Evolutionary conservation across 371 early-diverging fungal genomes (phyloP).

Genomic region (Lichtheimia ramosa): DNA sequence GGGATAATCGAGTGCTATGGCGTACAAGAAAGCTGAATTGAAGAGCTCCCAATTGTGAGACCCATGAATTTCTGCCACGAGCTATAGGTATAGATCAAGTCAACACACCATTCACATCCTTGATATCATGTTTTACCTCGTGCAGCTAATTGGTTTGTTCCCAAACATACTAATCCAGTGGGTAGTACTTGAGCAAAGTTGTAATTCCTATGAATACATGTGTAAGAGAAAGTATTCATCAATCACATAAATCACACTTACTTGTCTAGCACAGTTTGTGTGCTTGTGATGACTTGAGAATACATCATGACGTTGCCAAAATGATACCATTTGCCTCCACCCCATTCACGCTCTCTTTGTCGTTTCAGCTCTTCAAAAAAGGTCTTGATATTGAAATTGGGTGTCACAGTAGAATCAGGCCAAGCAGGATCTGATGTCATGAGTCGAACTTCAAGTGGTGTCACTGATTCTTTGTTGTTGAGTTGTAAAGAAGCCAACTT

Average conservation of each 20-base stretch:
- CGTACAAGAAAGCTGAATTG: constrained; percentile 80
- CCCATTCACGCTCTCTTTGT: constrained; percentile 21
- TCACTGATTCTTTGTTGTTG: neutral
- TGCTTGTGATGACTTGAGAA: constrained; percentile 77
- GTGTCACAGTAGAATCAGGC: constrained; percentile 27
- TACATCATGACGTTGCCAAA: constrained; percentile 80
- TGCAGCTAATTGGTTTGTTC: constrained; percentile 77
- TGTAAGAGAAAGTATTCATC: neutral
- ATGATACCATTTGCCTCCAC: constrained; percentile 27
- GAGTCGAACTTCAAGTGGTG: constrained; percentile 9
- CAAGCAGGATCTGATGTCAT: constrained; percentile 19
- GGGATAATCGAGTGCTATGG: constrained; percentile 60
- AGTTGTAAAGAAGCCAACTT: too few species aligned
- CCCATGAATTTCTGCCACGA: constrained; percentile 92
- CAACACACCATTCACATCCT: neutral
- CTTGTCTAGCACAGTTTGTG: constrained; percentile 90
- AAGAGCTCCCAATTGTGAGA: constrained; percentile 88
- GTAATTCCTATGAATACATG: constrained; percentile 52
- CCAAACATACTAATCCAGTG: constrained; percentile 77
- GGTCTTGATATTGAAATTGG: constrained; percentile 38
- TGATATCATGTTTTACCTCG: constrained; percentile 45
- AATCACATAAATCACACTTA: constrained; percentile 21
- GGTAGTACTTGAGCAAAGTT: constrained; percentile 66
- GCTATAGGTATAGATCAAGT: constrained; percentile 34
- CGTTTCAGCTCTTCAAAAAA: constrained; percentile 43